Evolutionary conservation across 2,329 filamentous ascomycete genomes (phyloP).

Genomic region (Colletotrichum theobromicola): DNA sequence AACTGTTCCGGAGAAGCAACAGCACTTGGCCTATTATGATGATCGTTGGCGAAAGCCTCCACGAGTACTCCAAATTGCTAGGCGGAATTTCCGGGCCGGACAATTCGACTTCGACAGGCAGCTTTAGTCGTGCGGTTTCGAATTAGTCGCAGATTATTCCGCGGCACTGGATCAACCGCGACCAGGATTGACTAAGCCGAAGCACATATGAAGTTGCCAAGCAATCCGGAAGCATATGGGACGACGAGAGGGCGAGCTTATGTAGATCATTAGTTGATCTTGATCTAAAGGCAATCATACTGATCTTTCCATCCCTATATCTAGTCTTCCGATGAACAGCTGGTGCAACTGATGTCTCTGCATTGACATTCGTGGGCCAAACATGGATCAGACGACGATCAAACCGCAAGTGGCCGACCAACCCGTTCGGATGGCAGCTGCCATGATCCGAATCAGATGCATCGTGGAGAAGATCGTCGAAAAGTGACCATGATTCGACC

Average conservation of each 20-base stretch:
- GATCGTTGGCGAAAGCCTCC: neutral
- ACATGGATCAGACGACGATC: conserved; percentile 20
- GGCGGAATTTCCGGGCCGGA: neutral
- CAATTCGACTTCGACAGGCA: neutral
- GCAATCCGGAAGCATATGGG: neutral
- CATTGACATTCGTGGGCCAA: conserved; percentile 3
- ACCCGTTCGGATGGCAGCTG: conserved; percentile 19
- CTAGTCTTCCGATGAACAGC: neutral
- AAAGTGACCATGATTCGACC: neutral
- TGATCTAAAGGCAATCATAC: neutral
- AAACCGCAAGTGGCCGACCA: neutral
- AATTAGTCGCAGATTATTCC: neutral
- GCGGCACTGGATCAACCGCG: neutral
- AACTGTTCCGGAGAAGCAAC: neutral
- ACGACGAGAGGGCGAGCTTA: neutral
- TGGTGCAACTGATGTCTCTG: neutral
- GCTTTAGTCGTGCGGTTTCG: neutral
- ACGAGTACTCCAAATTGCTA: neutral
- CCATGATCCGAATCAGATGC: neutral
- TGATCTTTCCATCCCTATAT: neutral
- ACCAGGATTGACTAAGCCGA: neutral
- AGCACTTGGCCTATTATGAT: neutral
- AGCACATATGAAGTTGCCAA: neutral
- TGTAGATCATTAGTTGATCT: neutral
- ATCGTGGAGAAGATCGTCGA: neutral